Conservation (phyloP, 2,329 filamentous ascomycete genomes). For the Botrytis deweyae region DNA sequence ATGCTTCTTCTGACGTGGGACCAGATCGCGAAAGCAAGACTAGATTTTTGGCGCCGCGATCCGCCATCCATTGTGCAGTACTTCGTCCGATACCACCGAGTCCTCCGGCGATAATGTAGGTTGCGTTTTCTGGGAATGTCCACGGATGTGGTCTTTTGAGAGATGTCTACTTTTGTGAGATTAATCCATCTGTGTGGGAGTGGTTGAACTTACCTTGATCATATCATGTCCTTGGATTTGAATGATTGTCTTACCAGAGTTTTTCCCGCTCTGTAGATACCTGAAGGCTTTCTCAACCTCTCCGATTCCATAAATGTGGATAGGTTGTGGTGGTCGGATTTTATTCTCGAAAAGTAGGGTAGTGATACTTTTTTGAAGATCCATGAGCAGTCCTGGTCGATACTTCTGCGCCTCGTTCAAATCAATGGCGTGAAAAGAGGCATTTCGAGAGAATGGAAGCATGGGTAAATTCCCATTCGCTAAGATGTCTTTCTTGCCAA, state of each 20-base stretch:
- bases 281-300: slow-evolving; percentile 37
- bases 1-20: neutral
- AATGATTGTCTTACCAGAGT: slow-evolving; percentile 37
- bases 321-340: neutral
- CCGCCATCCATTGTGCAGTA: slow-evolving; percentile 30
- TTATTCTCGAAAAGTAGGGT: neutral
- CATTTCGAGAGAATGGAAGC: slow-evolving; percentile 9
- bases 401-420: neutral
- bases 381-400: neutral
- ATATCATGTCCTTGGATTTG: slow-evolving; percentile 44
- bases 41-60: slow-evolving; percentile 34
- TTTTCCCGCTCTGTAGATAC: slow-evolving; percentile 28
- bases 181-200: too few relatives aligned
- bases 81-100: slow-evolving; percentile 37
- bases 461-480: slow-evolving; percentile 8
- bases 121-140: slow-evolving; percentile 17
- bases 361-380: neutral
- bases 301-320: slow-evolving; percentile 5
- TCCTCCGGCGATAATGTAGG: slow-evolving; percentile 37
- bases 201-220: slow-evolving; percentile 42
- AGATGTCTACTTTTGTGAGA: neutral
- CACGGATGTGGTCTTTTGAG: neutral
- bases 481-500: slow-evolving; percentile 4
- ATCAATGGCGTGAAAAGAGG: slow-evolving; percentile 19
- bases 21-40: slow-evolving; percentile 36